Base-by-base conservation (phyloP, 139 green algal species). In the Desmodesmus armatus region DNA sequence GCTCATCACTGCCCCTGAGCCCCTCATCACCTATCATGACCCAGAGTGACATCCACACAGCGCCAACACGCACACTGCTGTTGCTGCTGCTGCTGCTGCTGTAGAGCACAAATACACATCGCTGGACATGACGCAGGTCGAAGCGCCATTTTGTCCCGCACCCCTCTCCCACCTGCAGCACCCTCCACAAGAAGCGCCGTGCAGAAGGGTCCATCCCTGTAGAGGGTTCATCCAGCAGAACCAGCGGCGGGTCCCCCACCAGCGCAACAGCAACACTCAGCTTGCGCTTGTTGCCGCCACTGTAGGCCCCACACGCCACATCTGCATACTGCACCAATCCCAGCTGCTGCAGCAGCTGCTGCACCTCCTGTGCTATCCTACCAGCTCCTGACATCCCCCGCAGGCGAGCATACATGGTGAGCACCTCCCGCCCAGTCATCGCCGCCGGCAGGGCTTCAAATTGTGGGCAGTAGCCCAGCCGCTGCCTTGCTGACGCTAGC, bases 171-270 rank as follows among this genome's bases (percentile, higher is more conserved):
- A 74, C 70, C 72, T 83, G 71, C 44, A 87, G 31, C 51, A 91
- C 87, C 78, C 73, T 55, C 91, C 91, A 94, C 69, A 94, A 84
- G 9, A 58, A 78, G 13, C 88, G 47, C 19, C 89, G 70, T n/a
- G 89, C 91, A 19, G 77, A 74, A 2, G 91, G 91, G 83, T 94
- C 91, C 89, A 95, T 89, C 33, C 92, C 92, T 3, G 89, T 97
- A 60, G 89, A 93, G 0, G 95, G 95, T 86, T 98, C 95, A 78
- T 98, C 95, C 83, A 97, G 83, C 39, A 96, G 88, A 29, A 94
- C 87, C 35, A 96, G 91, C 29, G 67, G 83, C 5, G 94, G 90
- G 0, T 86, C 87, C 0, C 93, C 94, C 58, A 95, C 90, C 82
- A 98, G 92, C 27, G 95, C 92, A 35, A 95, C 87, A 35, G 87